phyloP scores from a whole-genome alignment of 2,329 filamentous ascomycete species.

The Juglanconis oblonga region DNA sequence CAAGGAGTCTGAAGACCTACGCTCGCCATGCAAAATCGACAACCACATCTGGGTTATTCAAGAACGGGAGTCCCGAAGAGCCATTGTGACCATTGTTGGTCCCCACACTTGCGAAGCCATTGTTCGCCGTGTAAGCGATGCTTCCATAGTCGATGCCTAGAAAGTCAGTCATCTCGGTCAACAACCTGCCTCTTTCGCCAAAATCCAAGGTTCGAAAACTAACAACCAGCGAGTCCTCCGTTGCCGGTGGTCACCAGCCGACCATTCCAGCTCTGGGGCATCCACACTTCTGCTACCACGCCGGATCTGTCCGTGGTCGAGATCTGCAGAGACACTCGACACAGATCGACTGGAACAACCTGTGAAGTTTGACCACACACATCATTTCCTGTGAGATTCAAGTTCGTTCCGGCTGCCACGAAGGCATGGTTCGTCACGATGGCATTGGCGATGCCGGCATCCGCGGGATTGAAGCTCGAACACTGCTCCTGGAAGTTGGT shows the following conservation, averaged over 20 bases:
- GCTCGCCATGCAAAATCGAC: conserved; percentile 35
- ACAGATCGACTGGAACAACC: conserved; percentile 21
- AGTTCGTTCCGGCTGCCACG: conserved; percentile 27
- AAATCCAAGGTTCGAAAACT: background rate
- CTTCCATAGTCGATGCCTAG: conserved; percentile 42
- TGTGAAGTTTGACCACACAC: conserved; percentile 28
- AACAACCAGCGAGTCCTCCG: conserved; percentile 45
- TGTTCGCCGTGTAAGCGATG: conserved; percentile 39
- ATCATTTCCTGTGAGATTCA: conserved; percentile 31
- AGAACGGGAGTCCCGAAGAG: conserved; percentile 29
- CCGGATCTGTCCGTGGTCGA: conserved; percentile 35
- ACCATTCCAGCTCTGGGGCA: conserved; percentile 42
- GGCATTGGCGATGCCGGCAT: conserved; percentile 3
- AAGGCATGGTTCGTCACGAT: conserved; percentile 11
- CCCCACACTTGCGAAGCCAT: conserved; percentile 46
- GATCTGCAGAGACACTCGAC: conserved; percentile 26
- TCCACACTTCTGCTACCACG: conserved; percentile 46
- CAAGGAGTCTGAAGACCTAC: conserved; percentile 11
- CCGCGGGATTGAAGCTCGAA: background rate
- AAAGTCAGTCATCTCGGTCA: background rate
- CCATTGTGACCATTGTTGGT: conserved; percentile 52
- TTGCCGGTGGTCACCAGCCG: conserved; percentile 48
- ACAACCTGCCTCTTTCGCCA: background rate
- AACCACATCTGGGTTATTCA: conserved; percentile 34
- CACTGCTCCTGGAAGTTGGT: conserved; percentile 2